Evolutionary conservation across 352 stramenopile species (phyloP), one percentile per base, ranked within the genome.

Genomic region (Pythium grandisporangium): DNA sequence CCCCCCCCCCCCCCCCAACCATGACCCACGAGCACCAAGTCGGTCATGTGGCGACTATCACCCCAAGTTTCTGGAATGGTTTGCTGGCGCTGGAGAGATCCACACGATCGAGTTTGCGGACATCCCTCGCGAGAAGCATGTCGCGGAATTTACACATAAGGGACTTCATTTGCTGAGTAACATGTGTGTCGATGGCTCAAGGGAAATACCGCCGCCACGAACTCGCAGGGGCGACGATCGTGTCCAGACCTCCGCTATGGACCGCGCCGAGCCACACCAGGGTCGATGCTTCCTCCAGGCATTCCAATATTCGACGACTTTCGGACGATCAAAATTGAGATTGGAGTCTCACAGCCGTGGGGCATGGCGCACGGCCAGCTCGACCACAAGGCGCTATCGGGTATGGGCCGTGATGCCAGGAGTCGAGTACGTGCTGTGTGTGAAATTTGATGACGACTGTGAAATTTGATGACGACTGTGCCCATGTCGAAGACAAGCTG

Each of bases 361-460:
- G 61, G 54, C 37, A 62, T 57, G 37, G 47, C 47, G 47, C 53
- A 35, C 60, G 58, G 58, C 48, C 43, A 67, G 51, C 53, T 67
- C 47, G 51, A 69, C 51, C 51, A 57, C 51, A 64, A 61, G 53
- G 53, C 54, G 42, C 53, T 59, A 39, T 45, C 47, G n/a, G 45
- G 45, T 61, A 43, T 66, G 45, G 60, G 38, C 52, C 40, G 41
- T 42, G 36, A 63, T 61, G 55, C 52, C 61, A 50, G 56, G 60
- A 52, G 56, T 70, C 22, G 55, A 70, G 51, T 63, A 66, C 43
- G 53, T 61, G 39, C 44, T 68, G 48, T 63, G 60, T 58, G 48
- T 65, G 27, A 65, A 65, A 38, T 63, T 58, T 19, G 48, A 65
- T 40, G 24, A 25, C 33, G 42, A 70, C 45, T 70, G 58, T 56